These are phyloP conservation scores for Saturnispora ahearnii DNA, from an alignment of 805 yeast genomes.

Conservation along the genomic window DNA sequence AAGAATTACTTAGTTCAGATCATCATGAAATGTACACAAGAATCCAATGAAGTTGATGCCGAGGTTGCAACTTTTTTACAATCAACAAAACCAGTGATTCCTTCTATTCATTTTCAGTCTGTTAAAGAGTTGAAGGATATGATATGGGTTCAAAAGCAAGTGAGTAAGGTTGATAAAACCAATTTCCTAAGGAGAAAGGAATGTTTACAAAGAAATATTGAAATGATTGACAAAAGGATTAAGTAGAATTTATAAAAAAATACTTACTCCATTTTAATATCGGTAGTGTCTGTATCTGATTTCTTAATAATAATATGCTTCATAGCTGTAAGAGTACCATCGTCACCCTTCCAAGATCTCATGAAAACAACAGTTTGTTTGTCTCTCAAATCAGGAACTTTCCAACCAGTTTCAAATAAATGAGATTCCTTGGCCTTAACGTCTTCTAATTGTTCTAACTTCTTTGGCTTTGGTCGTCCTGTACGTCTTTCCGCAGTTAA, in stretches of 20 bases:
- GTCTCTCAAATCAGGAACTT: constrained; percentile 65
- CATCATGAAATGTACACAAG: constrained; percentile 2
- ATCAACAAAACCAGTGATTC: background rate
- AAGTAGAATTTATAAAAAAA: background rate
- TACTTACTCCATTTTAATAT: constrained; percentile 22
- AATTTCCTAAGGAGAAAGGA: background rate
- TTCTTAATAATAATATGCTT: constrained; percentile 36
- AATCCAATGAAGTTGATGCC: constrained; percentile 1
- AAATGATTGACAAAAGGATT: background rate
- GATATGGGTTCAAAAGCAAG: constrained; percentile 5
- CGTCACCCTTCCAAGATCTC: constrained; percentile 71
- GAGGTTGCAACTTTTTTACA: background rate
- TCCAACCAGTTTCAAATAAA: constrained; percentile 58
- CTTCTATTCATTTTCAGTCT: background rate
- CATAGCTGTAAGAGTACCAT: constrained; percentile 65
- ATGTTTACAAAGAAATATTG: background rate
- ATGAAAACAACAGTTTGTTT: constrained; percentile 48
- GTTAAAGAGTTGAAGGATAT: background rate
- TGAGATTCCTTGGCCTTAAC: constrained; percentile 51
- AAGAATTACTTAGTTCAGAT: background rate
- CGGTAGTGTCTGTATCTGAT: constrained; percentile 13
- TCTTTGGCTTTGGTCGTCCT: constrained; percentile 75
- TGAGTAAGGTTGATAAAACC: background rate
- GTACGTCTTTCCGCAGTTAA: constrained; percentile 60
- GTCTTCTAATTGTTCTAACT: constrained; percentile 59